Base-by-base conservation (phyloP, 2,329 filamentous ascomycete genomes). In the Cercospora brassicicola region DNA sequence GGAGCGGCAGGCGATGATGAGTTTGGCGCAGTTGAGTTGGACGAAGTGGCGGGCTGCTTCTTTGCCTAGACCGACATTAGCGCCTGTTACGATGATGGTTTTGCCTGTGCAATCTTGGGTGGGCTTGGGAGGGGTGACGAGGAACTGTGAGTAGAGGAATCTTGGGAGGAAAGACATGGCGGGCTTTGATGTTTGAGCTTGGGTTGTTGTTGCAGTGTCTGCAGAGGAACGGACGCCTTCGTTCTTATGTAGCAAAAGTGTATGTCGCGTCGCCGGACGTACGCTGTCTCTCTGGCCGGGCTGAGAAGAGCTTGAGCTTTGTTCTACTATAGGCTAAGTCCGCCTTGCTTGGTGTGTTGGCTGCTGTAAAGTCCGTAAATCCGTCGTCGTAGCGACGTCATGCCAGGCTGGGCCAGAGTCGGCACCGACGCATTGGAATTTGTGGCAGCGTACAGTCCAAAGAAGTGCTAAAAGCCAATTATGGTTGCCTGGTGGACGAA, bases 81-180 rank as follows among this genome's bases (percentile, higher is more conserved):
- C 79, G 51, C 84, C 84, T 0, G 84, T 86, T 4, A 86, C 80
- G 31, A 86, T 81, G 64, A 84, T 75, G 4, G 76, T 81, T 20
- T 69, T 72, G 51, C 73, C 71, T 2, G 63, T 60, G 66, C 71
- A 76, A 65, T 73, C 71, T 20, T 64, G 63, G 1, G 68, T 69
- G 69, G 42, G 81, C 74, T 6, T 76, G 65, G 65, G 77, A 66
- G 81, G 81, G 5, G 74, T 79, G 56, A 80, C 68, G 65, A 81
- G 76, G 68, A 81, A 75, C 69, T 84, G 82, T 28, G 74, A 76
- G 69, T 80, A 78, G 63, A 84, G 67, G 71, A 83, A 81, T 26
- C 59, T 67, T 1, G 73, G 72, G 7, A 76, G 45, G 36, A 64
- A 42, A 28, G 62, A 63, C 70, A 72, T 72, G 51, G 36, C 11